These are phyloP conservation scores for Bisporella sp. DNA, from an alignment of 2,329 filamentous ascomycete genomes.

Conservation along the genomic window DNA sequence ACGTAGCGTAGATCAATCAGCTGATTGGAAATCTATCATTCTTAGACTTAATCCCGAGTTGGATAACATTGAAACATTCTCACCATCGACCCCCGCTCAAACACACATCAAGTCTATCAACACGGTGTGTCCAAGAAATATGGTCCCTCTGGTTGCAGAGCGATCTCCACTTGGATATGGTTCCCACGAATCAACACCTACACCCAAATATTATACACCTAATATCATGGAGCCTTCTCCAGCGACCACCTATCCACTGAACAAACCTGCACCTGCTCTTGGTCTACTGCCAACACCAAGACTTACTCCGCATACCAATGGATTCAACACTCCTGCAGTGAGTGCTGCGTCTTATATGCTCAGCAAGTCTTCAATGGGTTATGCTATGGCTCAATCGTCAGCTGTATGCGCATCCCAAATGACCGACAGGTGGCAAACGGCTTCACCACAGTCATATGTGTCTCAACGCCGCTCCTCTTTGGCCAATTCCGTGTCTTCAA, in stretches of 20 bases:
- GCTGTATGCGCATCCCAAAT: conserved; percentile 39
- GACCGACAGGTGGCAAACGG: conserved; percentile 46
- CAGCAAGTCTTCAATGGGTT: conserved; percentile 49
- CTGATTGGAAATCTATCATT: conserved; percentile 53
- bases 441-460: conserved; percentile 45
- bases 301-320: conserved; percentile 47
- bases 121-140: conserved; percentile 22
- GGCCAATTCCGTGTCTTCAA: conserved; percentile 54
- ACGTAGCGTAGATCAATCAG: conserved; percentile 19
- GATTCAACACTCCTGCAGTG: conserved; percentile 54
- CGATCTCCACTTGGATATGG: conserved; percentile 30
- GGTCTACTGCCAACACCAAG: conserved; percentile 52
- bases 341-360: conserved; percentile 44
- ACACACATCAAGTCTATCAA: conserved; percentile 16
- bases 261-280: conserved; percentile 44
- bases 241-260: conserved; percentile 35
- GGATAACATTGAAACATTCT: conserved; percentile 50
- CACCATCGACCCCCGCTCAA: conserved; percentile 25
- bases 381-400: conserved; percentile 51
- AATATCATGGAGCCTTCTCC: conserved; percentile 44
- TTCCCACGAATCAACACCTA: conserved; percentile 34
- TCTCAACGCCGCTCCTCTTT: conserved; percentile 53
- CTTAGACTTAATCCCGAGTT: conserved; percentile 48
- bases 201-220: conserved; percentile 36
- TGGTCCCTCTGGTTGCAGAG: conserved; percentile 38